These are phyloP conservation scores for Carex littledalei DNA, from an alignment of 176 grass and related monocot species.

Conservation along the genomic window DNA sequence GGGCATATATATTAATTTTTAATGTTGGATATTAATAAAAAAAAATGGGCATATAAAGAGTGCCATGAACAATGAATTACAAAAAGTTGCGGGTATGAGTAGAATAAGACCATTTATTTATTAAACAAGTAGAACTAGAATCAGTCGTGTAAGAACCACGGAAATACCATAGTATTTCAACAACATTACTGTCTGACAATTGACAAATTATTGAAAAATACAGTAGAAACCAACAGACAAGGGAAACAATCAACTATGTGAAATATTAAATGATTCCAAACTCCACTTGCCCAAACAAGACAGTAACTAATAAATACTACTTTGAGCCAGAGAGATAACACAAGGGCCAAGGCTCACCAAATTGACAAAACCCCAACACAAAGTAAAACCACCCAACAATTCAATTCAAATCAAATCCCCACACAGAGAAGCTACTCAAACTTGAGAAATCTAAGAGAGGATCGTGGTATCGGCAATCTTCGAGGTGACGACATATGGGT, in stretches of 20 bases:
- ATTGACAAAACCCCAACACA: slow-evolving; percentile 6
- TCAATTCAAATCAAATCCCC: neutral
- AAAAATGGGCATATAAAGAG: neutral
- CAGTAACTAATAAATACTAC: slow-evolving; percentile 8
- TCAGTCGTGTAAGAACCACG: neutral
- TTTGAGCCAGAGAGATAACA: neutral
- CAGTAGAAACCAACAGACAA: slow-evolving; percentile 28
- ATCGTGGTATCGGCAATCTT: slow-evolving; percentile 92
- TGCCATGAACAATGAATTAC: neutral
- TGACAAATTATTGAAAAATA: slow-evolving; percentile 42
- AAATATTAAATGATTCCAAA: slow-evolving; percentile 20
- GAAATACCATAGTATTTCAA: slow-evolving; percentile 13
- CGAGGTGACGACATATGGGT: slow-evolving; percentile 87
- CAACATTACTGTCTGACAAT: slow-evolving; percentile 27
- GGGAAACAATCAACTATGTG: slow-evolving; percentile 25
- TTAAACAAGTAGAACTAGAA: neutral
- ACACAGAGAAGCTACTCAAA: neutral
- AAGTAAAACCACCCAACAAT: neutral
- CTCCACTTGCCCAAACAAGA: slow-evolving; percentile 20
- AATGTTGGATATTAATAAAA: too few species aligned
- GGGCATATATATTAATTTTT: too few species aligned
- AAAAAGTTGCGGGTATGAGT: neutral
- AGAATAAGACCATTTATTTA: neutral
- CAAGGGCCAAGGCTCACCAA: neutral
- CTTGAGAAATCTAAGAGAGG: slow-evolving; percentile 45